Percentiles rank a stretch among this genome's conserved stretches.
Conservation (phyloP, 106 monocot genomes). For the Acorus calamus region DNA sequence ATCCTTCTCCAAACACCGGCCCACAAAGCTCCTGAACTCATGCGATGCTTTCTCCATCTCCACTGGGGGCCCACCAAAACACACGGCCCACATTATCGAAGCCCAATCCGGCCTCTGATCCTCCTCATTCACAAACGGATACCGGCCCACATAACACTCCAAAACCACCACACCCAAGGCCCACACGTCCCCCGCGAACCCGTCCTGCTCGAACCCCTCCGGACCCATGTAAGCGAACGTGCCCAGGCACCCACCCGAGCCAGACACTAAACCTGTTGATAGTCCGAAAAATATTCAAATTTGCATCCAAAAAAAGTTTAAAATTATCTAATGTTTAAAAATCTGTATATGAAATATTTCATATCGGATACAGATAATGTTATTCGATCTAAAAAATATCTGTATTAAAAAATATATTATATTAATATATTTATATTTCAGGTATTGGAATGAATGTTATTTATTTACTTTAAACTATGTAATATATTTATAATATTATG, state of each 20-base stretch:
- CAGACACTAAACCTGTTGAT: no score
- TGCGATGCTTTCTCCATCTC: conserved; percentile 17
- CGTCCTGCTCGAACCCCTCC: conserved; percentile 15
- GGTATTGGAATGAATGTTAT: no score
- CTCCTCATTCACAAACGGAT: conserved; percentile 19
- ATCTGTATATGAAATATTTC: no score
- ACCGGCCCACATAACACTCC: conserved; percentile 26
- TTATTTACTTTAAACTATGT: no score
- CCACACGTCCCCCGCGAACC: conserved; percentile 31
- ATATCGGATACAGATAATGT: no score
- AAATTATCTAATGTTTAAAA: no score
- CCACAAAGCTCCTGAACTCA: conserved; percentile 27
- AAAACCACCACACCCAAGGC: conserved; percentile 27
- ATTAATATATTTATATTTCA: no score
- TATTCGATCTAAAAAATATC: no score
- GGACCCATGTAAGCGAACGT: conserved; percentile 43
- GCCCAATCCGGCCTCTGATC: conserved; percentile 19
- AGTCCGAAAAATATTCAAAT: no score
- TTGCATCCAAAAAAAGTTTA: no score
- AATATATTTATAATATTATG: no score
- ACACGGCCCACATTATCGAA: conserved; percentile 11
- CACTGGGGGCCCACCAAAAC: conserved; percentile 13
- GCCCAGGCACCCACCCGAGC: not conserved
- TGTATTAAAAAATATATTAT: no score
- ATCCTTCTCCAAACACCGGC: conserved; percentile 34